Conservation (phyloP, 768 basidiomycete species). For the Mycena epipterygia region DNA sequence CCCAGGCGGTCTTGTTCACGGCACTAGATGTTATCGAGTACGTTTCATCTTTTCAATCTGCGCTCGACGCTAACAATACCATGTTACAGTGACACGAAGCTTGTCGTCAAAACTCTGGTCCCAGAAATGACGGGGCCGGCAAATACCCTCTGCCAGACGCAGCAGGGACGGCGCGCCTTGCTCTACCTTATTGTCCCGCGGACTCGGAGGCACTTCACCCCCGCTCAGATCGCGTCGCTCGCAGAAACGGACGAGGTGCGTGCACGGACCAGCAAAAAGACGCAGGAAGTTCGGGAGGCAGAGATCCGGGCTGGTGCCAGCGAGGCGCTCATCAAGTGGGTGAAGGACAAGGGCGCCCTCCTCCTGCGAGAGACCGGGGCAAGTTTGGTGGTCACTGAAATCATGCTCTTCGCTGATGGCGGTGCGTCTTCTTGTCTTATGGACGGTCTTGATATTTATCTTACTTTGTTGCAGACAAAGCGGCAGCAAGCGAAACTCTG, state of each 20-base stretch:
- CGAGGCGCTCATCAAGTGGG: constrained; percentile 78
- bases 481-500: constrained; percentile 70
- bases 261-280: constrained; percentile 89
- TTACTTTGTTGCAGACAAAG: constrained; percentile 69
- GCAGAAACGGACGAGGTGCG: constrained; percentile 81
- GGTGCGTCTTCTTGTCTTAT: constrained; percentile 61
- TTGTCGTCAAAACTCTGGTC: constrained; percentile 84
- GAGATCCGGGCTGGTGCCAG: constrained; percentile 85
- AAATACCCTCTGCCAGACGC: constrained; percentile 66
- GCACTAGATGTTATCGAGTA: constrained; percentile 93
- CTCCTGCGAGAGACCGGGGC: constrained; percentile 84
- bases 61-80: constrained; percentile 5
- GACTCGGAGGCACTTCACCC: constrained; percentile 89
- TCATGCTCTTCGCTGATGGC: constrained; percentile 89
- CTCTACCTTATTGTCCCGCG: constrained; percentile 89
- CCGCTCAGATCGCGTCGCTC: constrained; percentile 78
- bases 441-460: not conserved
- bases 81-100: constrained; percentile 84
- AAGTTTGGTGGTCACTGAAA: constrained; percentile 81
- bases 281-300: constrained; percentile 66
- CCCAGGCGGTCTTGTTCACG: constrained; percentile 90
- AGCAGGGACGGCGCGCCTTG: constrained; percentile 86
- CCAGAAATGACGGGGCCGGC: constrained; percentile 74
- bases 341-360: constrained; percentile 71
- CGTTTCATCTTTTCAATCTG: constrained; percentile 40